Percentiles rank a stretch among this genome's conserved stretches.
Evolutionary conservation across 2,329 filamentous ascomycete genomes (phyloP).

Genomic region (Cladorrhinum sp.): DNA sequence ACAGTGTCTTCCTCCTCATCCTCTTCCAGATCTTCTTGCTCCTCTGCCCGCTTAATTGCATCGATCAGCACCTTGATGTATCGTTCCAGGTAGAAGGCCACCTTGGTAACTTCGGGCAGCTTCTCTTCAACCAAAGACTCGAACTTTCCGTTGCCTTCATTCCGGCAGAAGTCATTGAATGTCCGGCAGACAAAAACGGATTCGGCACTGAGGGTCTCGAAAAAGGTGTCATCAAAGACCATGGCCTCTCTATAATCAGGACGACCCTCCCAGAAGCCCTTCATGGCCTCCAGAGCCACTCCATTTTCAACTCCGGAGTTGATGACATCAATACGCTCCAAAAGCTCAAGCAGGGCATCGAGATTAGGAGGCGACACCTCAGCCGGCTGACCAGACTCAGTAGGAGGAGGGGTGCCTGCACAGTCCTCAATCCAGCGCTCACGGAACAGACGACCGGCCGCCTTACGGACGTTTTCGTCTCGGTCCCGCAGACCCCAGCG

Average conservation of each 20-base stretch:
- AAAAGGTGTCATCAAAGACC: constrained; percentile 70
- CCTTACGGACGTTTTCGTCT: constrained; percentile 91
- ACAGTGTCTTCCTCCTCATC: constrained; percentile 79
- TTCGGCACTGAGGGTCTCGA: constrained; percentile 79
- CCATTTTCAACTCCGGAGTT: constrained; percentile 88
- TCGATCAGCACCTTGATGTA: constrained; percentile 71
- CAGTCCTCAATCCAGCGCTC: constrained; percentile 99
- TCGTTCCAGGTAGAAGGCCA: constrained; percentile 81
- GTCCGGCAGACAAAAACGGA: constrained; percentile 86
- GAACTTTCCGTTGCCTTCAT: constrained; percentile 69
- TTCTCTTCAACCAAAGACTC: constrained; percentile 83
- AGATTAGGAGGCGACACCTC: constrained; percentile 65
- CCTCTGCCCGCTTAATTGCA: constrained; percentile 55
- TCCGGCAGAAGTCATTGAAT: constrained; percentile 89
- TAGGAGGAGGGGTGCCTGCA: constrained; percentile 62
- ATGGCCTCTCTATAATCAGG: constrained; percentile 76
- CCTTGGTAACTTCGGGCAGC: constrained; percentile 87
- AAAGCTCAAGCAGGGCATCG: constrained; percentile 81
- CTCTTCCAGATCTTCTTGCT: constrained; percentile 57
- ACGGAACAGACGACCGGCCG: constrained; percentile 82
- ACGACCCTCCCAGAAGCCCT: constrained; percentile 90
- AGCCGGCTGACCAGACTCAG: constrained; percentile 53
- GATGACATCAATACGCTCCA: constrained; percentile 91
- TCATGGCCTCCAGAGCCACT: constrained; percentile 91
- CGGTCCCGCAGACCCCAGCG: constrained; percentile 92